Percentiles rank a stretch among this genome's conserved stretches.
Conservation (phyloP, 2,329 filamentous ascomycete species). For the Phyllosticta citrichinensis region DNA sequence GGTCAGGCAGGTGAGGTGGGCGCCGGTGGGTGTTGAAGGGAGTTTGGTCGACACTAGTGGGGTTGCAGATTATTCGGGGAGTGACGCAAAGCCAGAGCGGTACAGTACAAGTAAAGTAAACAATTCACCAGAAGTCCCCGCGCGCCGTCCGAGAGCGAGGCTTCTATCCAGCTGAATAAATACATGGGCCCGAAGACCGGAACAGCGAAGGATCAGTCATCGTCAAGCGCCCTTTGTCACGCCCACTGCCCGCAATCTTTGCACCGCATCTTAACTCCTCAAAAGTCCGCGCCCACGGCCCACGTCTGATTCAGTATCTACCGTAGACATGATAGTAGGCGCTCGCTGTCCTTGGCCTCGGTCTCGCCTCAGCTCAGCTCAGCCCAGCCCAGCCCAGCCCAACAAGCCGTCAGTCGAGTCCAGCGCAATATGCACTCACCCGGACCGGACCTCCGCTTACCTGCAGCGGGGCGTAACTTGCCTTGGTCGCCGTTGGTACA, state of each 20-base stretch:
- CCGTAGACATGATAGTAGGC: no score
- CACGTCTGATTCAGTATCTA: not conserved
- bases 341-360: no score
- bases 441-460: not conserved
- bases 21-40: conserved; percentile 2
- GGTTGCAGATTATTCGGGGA: conserved; percentile 9
- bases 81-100: not conserved
- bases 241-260: not conserved
- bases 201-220: conserved; percentile 6
- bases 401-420: not conserved
- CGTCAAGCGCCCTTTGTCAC: not conserved
- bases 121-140: not conserved
- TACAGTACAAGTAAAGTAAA: not conserved
- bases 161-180: not conserved
- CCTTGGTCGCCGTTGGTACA: not conserved
- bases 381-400: not conserved
- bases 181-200: conserved; percentile 5
- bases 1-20: not conserved
- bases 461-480: not conserved
- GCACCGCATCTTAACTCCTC: conserved; percentile 8
- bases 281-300: conserved; percentile 6
- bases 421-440: not conserved
- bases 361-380: not conserved
- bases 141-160: not conserved
- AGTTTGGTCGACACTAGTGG: conserved; percentile 4